Conservation (phyloP, 371 early-diverging fungal species). For the Parasitella parasitica region DNA sequence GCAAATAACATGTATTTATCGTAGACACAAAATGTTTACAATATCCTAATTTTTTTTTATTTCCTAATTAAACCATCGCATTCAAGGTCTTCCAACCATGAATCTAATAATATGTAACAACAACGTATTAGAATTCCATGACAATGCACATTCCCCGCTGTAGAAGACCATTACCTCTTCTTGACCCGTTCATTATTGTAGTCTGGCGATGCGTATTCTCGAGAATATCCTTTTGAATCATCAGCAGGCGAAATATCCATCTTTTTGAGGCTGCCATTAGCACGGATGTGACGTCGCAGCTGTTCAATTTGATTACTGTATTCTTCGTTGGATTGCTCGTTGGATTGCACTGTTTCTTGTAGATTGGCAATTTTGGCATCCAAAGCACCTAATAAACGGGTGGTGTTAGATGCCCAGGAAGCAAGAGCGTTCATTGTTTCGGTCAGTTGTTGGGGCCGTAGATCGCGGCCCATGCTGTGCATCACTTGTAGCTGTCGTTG, state of each 20-base stretch:
- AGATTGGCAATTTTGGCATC: conserved; percentile 65
- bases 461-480: conserved; percentile 81
- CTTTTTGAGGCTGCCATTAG: conserved; percentile 21
- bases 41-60: not conserved
- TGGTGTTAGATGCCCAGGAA: conserved; percentile 61
- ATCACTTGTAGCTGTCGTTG: conserved; percentile 73
- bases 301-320: conserved; percentile 50
- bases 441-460: conserved; percentile 63
- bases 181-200: conserved; percentile 15
- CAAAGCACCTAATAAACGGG: conserved; percentile 62
- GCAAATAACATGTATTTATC: not conserved
- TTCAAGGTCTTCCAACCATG: conserved; percentile 29
- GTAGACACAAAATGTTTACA: not conserved
- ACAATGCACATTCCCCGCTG: not conserved
- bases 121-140: too few species aligned
- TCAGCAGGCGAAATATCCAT: conserved; percentile 5
- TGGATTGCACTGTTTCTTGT: conserved; percentile 50
- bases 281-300: conserved; percentile 39
- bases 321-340: conserved; percentile 54
- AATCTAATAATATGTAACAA: too few species aligned
- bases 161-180: conserved; percentile 14
- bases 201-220: conserved; percentile 13
- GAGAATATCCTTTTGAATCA: conserved; percentile 4
- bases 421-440: conserved; percentile 55
- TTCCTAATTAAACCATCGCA: not conserved